A percentile compares a stretch with the other conserved stretches of the same genome.
phyloP scores from a whole-genome alignment of 331 rosid species.

The Rhamnella rubrinervis region DNA sequence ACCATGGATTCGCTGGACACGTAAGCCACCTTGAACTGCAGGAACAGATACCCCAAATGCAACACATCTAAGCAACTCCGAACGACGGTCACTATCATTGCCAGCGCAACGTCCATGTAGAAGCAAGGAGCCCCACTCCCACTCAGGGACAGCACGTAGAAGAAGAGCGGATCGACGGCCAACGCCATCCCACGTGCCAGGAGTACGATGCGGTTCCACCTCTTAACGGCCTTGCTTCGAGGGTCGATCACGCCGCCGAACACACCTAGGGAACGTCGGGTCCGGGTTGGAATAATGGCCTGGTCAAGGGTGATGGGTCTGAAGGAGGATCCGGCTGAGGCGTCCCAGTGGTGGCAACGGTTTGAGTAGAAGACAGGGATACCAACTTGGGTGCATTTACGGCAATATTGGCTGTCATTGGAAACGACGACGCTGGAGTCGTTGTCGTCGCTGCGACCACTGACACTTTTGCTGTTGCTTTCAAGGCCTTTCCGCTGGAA shows the following conservation, averaged over 20 bases:
- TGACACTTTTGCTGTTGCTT: background rate
- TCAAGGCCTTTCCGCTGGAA: too few relatives aligned
- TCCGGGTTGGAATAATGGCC: background rate
- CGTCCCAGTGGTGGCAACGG: slow-evolving; percentile 76
- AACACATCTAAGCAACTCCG: slow-evolving; percentile 64
- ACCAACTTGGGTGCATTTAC: slow-evolving; percentile 65
- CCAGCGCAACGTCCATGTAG: slow-evolving; percentile 63
- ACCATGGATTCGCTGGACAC: slow-evolving; percentile 72
- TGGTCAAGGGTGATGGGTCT: slow-evolving; percentile 26
- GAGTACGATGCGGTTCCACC: slow-evolving; percentile 69
- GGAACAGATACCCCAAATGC: slow-evolving; percentile 62
- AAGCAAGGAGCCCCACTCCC: slow-evolving; percentile 64
- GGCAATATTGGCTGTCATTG: slow-evolving; percentile 54
- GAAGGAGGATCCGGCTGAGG: slow-evolving; percentile 68
- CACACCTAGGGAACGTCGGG: background rate
- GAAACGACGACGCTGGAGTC: background rate
- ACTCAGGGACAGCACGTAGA: slow-evolving; percentile 72
- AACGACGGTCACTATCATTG: slow-evolving; percentile 52
- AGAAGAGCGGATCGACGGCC: slow-evolving; percentile 80
- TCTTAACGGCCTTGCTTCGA: slow-evolving; percentile 58
- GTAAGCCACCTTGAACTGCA: slow-evolving; percentile 78
- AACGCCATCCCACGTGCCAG: slow-evolving; percentile 75
- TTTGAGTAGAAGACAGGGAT: slow-evolving; percentile 78
- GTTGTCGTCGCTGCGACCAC: background rate
- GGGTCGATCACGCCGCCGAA: slow-evolving; percentile 73